Conservation (phyloP, 495 filamentous ascomycete species). For the Haplographium delicatum region DNA sequence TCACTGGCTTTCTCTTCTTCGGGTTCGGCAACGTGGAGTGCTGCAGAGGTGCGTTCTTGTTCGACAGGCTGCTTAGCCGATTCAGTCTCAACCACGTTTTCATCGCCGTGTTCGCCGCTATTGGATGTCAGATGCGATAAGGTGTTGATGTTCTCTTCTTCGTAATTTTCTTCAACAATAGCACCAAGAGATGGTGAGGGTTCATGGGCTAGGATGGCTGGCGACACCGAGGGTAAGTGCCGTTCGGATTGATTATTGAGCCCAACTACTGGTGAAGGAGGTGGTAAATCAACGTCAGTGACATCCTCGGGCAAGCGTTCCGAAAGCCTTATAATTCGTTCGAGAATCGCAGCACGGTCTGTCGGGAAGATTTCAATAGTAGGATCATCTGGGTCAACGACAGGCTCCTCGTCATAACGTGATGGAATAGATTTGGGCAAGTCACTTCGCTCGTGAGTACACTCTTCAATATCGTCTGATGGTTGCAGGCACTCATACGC, state of each 20-base stretch:
- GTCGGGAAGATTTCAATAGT: slow-evolving; percentile 46
- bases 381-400: slow-evolving; percentile 42
- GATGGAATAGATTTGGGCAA: background rate
- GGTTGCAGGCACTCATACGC: slow-evolving; percentile 39
- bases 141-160: background rate
- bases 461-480: background rate
- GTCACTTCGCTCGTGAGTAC: background rate
- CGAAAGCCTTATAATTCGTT: slow-evolving; percentile 39
- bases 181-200: slow-evolving; percentile 17
- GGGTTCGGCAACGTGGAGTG: background rate
- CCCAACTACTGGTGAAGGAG: slow-evolving; percentile 31
- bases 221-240: background rate
- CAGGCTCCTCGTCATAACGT: background rate
- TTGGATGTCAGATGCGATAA: background rate
- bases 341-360: slow-evolving; percentile 40
- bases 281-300: slow-evolving; percentile 31
- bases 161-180: slow-evolving; percentile 18
- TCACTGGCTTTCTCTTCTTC: background rate
- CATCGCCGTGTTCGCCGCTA: background rate
- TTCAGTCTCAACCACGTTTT: background rate
- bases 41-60: too few relatives aligned
- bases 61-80: too few relatives aligned
- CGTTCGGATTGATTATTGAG: slow-evolving; percentile 2
- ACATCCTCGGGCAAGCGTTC: slow-evolving; percentile 41
- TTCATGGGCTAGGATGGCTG: background rate